Evolutionary conservation across 2,329 filamentous ascomycete genomes (phyloP), one percentile per base, ranked within the genome.

Genomic region (Thermothelomyces thermophilus): DNA sequence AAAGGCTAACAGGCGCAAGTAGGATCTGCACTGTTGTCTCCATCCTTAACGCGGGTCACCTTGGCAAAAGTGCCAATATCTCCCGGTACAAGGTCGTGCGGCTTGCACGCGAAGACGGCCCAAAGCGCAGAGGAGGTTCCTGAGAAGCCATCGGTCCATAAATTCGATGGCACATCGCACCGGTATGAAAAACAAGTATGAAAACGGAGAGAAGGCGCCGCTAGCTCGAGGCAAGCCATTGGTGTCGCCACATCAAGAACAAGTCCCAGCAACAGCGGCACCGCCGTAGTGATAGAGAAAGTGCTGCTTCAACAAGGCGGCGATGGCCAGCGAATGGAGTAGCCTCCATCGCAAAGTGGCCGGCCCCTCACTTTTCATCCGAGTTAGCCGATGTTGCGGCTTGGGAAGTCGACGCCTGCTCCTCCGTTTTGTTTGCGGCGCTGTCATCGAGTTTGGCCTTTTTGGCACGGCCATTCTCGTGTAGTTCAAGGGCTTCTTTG

Each of bases 391-490:
- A 51, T 48, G 45, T 30, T 19, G 37, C 44, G 19, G 48, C 28
- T 28, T 48, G 48, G 3, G 48, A 20, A 17, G 40, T 42, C 11
- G 40, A 16, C 16, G 31, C 48, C 6, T 48, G 24, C 36, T 54
- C 48, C 16, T 51, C 48, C 16, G 24, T 16, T 24, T 11, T 48
- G n/a, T 11, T 48, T 11, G 39, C 6, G 3, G 40, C 20, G 28
- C 35, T 30, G 7, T 64, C 62, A 4, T 62, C 61, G 3, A 67
- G 46, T 5, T 66, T 63, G 16, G 57, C 53, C 54, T 55, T 63
- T 58, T 69, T 69, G 22, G 59, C 58, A 22, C 60, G 57, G 22
- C 59, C 55, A 22, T 54, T 58, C 36, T 66, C 65, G 19, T 62
- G 55, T 19, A 41, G 47, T 7, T 59, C 58, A 2, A 63, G 51